Conservation (phyloP, 116 monocot genomes). For the Papilionanthe hybrid region DNA sequence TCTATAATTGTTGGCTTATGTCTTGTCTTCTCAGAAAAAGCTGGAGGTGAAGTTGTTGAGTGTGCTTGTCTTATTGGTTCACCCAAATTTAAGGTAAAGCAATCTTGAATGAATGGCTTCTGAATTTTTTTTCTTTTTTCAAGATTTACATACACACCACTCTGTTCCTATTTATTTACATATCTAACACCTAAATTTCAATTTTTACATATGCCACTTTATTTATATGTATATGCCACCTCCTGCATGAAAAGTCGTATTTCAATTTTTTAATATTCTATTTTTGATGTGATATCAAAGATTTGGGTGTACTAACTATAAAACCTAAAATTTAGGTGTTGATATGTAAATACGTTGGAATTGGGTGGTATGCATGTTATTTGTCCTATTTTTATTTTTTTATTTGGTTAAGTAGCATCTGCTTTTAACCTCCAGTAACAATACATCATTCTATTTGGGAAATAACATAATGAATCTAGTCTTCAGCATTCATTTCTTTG, state of each 20-base stretch:
- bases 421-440: not conserved
- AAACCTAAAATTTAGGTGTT: too few species aligned
- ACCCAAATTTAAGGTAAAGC: constrained; percentile 82
- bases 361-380: not conserved
- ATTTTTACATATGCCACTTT: too few species aligned
- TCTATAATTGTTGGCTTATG: not conserved
- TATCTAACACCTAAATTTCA: too few species aligned
- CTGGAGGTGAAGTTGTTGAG: constrained; percentile 75
- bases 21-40: constrained; percentile 40
- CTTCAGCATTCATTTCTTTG: not conserved
- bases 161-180: too few species aligned
- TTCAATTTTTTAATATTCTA: too few species aligned
- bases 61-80: constrained; percentile 81
- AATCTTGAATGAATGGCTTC: not conserved
- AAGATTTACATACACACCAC: too few species aligned
- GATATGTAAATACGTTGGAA: too few species aligned
- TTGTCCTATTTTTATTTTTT: not conserved
- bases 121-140: not conserved
- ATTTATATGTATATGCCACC: too few species aligned
- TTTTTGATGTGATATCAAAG: too few species aligned
- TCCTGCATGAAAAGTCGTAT: too few species aligned
- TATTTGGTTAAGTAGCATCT: not conserved
- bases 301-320: too few species aligned
- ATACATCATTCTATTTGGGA: constrained; percentile 1
- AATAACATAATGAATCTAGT: not conserved